Evolutionary conservation across 495 filamentous ascomycete genomes (phyloP), one percentile per base, ranked within the genome.

Genomic region (Penicillium cinerascens): DNA sequence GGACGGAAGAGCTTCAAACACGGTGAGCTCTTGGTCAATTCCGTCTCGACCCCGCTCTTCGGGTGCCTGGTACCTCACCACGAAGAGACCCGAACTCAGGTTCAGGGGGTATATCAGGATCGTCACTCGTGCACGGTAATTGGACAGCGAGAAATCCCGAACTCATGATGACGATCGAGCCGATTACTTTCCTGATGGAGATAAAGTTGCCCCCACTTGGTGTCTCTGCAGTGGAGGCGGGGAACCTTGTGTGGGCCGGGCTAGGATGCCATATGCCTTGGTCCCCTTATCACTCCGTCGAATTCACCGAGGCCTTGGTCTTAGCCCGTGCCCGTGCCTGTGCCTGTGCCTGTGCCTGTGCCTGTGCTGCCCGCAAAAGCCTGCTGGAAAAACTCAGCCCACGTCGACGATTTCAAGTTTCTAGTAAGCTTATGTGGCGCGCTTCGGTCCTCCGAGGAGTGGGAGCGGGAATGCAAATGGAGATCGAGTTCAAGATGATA

Each of bases 91-190:
- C n/a, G n/a, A n/a, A 23, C 37, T 8, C 4, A 33, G 6, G 29
- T n/a, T 45, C 40, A 48, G 49, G 44, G n/a, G 49, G 44, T 21
- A 49, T 57, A 57, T 52, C 44, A 52, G 13, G 49, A 52, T 52
- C 54, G 41, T 42, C 52, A 25, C 10, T 23, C 8, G 3, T 5
- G 22, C 21, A 15, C 33, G 6, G 4, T 44, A 18, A 49, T 52
- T 52, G 40, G 44, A 15, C 44, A 13, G 18, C 11, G 11, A 37
- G 40, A n/a, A 8, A 36, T 44, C 29, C n/a, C 37, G 35, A 56
- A 40, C 39, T 33, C 44, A 48, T 44, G 27, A 47, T n/a, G 16
- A 39, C 16, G 23, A 8, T 23, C 22, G 21, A 27, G 21, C 10
- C 36, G 42, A 9, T 17, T 1, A 18, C 21, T 37, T 47, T 20